Conservation (phyloP, 768 basidiomycete species). For the Coprinopsis marcescibilis region DNA sequence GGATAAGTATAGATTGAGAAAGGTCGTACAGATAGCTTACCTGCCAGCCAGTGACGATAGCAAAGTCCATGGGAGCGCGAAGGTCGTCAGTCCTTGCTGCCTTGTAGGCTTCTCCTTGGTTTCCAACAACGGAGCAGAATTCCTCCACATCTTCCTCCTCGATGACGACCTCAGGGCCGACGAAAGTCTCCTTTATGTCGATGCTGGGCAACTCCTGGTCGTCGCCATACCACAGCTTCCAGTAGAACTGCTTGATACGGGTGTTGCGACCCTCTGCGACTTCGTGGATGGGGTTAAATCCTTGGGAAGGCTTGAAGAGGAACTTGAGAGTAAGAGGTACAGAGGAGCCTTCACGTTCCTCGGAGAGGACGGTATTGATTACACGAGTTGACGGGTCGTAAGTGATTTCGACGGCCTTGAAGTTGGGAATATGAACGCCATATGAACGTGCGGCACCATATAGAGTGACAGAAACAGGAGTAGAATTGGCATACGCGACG, state of each 20-base stretch:
- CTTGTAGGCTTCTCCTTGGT: constrained; percentile 90
- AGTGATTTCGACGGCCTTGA: constrained; percentile 78
- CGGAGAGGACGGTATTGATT: constrained; percentile 73
- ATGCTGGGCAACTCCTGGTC: constrained; percentile 72
- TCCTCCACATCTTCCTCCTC: constrained; percentile 70
- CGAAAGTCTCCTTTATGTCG: constrained; percentile 75
- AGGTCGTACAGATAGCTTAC: constrained; percentile 41
- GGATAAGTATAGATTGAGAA: constrained; percentile 3
- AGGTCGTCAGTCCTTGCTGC: constrained; percentile 59
- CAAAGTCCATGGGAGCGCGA: constrained; percentile 96
- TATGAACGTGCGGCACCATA: constrained; percentile 79
- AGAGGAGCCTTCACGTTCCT: constrained; percentile 71
- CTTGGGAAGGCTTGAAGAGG: constrained; percentile 81
- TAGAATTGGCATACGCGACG: constrained; percentile 40
- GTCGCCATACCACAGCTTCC: constrained; percentile 97
- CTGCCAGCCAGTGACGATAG: constrained; percentile 98
- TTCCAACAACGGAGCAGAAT: constrained; percentile 92
- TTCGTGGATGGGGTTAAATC: constrained; percentile 92
- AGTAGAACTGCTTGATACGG: constrained; percentile 96
- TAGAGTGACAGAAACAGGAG: constrained; percentile 54
- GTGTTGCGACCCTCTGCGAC: constrained; percentile 75
- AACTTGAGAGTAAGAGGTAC: constrained; percentile 82
- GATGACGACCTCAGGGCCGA: constrained; percentile 81
- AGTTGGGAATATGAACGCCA: constrained; percentile 62
- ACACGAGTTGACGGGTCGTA: constrained; percentile 46